Conservation (phyloP, 768 basidiomycete species). For the Sarcodon sp. region DNA sequence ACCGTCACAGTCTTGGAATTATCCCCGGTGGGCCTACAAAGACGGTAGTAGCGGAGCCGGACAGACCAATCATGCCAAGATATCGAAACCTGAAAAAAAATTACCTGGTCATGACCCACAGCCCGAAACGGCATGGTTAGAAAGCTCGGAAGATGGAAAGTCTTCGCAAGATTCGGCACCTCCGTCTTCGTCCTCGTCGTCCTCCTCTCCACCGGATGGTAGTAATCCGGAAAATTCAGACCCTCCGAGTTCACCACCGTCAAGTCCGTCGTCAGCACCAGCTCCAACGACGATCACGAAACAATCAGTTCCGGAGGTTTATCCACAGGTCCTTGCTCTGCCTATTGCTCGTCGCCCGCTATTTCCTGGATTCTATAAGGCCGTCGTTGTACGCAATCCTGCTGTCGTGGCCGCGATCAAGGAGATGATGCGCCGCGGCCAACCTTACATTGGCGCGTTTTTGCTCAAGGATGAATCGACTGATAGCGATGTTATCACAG, state of each 20-base stretch:
- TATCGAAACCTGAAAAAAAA: constrained; percentile 3
- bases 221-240: constrained; percentile 21
- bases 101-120: constrained; percentile 5
- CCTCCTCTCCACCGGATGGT: constrained; percentile 18
- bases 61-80: constrained; percentile 4
- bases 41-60: constrained; percentile 5
- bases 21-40: constrained; percentile 21
- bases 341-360: constrained; percentile 92
- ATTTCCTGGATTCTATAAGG: constrained; percentile 98
- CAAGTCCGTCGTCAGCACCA: constrained; percentile 20
- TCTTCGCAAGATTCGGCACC: constrained; percentile 20
- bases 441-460: constrained; percentile 96
- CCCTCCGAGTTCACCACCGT: constrained; percentile 25
- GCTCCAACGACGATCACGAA: constrained; percentile 57
- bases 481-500: constrained; percentile 88
- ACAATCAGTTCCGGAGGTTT: constrained; percentile 78
- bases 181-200: constrained; percentile 27
- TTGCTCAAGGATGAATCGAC: constrained; percentile 87
- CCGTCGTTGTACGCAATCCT: constrained; percentile 86
- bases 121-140: constrained; percentile 6
- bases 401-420: constrained; percentile 88
- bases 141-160: constrained; percentile 13
- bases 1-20: constrained; percentile 6
- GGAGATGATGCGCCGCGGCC: constrained; percentile 93
- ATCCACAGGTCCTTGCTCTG: constrained; percentile 89